A percentile compares a stretch with the other conserved stretches of the same genome.
Evolutionary conservation across 164 flowering plant genomes (phyloP).

Genomic region (Magnolia changhungtana): DNA sequence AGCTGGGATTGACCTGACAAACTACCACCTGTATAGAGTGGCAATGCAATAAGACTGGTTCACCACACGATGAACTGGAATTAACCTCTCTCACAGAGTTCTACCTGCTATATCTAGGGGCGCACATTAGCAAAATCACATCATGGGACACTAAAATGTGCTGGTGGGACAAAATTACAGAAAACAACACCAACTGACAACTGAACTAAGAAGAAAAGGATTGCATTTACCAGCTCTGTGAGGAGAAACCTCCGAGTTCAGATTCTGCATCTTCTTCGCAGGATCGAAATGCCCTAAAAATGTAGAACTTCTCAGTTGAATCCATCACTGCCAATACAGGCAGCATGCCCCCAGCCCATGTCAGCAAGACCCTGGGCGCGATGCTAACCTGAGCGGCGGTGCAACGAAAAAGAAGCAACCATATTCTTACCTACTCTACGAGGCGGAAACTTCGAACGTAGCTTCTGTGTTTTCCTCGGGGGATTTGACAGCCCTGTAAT

Average conservation of each 20-base stretch:
- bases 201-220: neutral
- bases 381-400: neutral
- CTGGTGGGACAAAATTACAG: no score
- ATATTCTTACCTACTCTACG: constrained; percentile 69
- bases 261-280: neutral
- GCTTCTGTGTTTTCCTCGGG: neutral
- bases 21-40: neutral
- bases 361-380: neutral
- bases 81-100: neutral
- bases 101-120: neutral
- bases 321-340: neutral
- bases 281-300: neutral
- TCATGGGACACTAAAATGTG: no score
- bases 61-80: neutral
- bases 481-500: neutral
- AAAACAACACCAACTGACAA: neutral
- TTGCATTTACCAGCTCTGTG: constrained; percentile 65
- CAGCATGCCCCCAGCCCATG: neutral
- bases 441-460: constrained; percentile 47
- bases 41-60: neutral
- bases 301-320: neutral
- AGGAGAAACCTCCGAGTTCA: constrained; percentile 48
- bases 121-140: no score
- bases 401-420: neutral
- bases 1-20: neutral